A percentile compares a stretch with the other conserved stretches of the same genome.
These are phyloP conservation scores for Aspergillus clavatus DNA, from an alignment of 2,329 filamentous ascomycete species.

Conservation along the genomic window DNA sequence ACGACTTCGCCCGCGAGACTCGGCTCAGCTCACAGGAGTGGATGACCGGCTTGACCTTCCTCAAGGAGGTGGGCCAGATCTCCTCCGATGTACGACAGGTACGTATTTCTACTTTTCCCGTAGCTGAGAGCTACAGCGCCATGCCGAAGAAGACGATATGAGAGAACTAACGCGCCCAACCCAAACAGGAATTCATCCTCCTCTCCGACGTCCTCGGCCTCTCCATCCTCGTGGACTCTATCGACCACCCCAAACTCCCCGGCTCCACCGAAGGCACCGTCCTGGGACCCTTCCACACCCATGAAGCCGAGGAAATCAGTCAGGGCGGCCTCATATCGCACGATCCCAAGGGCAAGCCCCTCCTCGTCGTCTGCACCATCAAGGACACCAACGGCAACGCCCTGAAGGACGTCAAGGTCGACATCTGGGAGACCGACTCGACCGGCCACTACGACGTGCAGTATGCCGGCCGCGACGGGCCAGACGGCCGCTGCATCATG, in stretches of 20 bases:
- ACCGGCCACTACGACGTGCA: conserved; percentile 81
- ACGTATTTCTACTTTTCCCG: too few relatives aligned
- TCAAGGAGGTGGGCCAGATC: conserved; percentile 68
- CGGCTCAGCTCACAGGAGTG: conserved; percentile 71
- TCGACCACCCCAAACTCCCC: conserved; percentile 75
- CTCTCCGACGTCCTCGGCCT: conserved; percentile 75
- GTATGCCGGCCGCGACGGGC: conserved; percentile 57
- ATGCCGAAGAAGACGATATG: conserved; percentile 28
- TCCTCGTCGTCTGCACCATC: conserved; percentile 69
- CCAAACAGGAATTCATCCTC: conserved; percentile 66
- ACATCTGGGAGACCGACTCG: conserved; percentile 81
- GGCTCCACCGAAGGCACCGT: conserved; percentile 71
- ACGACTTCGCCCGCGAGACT: conserved; percentile 78
- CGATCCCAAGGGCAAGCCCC: conserved; percentile 63
- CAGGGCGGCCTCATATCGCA: conserved; percentile 61
- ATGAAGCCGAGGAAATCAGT: conserved; percentile 58
- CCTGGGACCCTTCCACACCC: conserved; percentile 76
- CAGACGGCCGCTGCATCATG: conserved; percentile 70
- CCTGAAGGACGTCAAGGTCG: conserved; percentile 63
- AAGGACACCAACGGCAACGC: conserved; percentile 61
- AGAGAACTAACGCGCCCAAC: not conserved
- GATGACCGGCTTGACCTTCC: conserved; percentile 68
- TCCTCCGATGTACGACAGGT: conserved; percentile 69
- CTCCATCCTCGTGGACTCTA: conserved; percentile 73
- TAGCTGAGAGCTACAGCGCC: too few relatives aligned